Evolutionary conservation across 2,329 filamentous ascomycete genomes (phyloP).

Genomic region (Fonsecaea pugnacius): DNA sequence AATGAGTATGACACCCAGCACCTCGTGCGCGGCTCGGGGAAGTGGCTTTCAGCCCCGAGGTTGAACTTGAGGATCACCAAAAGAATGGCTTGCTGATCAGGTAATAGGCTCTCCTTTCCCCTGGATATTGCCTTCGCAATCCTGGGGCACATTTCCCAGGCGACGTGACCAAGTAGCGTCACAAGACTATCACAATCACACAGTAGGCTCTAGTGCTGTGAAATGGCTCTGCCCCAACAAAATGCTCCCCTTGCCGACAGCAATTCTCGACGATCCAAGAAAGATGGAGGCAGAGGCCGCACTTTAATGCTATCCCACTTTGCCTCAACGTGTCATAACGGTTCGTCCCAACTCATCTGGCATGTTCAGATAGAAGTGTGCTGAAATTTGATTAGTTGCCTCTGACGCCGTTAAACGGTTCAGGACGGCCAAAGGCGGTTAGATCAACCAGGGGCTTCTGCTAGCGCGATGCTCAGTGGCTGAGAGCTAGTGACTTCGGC

Average conservation of each 20-base stretch:
- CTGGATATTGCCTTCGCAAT: background rate
- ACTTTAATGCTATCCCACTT: background rate
- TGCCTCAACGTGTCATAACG: background rate
- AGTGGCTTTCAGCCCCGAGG: background rate
- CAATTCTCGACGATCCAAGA: background rate
- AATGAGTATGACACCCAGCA: background rate
- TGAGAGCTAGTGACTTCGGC: background rate
- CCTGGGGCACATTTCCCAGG: background rate
- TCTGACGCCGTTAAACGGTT: background rate
- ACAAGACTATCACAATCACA: background rate
- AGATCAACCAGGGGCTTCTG: background rate
- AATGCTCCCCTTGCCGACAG: background rate
- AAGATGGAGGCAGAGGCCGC: background rate
- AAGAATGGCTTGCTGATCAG: constrained; percentile 4
- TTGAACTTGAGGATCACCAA: background rate
- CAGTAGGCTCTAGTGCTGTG: background rate
- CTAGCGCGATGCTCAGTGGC: background rate
- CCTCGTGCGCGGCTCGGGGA: background rate
- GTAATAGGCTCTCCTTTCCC: background rate
- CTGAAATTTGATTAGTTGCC: background rate
- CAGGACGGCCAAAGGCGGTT: background rate
- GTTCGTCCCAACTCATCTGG: background rate
- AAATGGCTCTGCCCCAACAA: background rate
- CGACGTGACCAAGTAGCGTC: background rate
- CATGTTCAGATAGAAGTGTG: background rate